Evolutionary conservation across 495 filamentous ascomycete species (phyloP), one percentile per base, ranked within the genome.

Genomic region (Aspergillus funiculosus): DNA sequence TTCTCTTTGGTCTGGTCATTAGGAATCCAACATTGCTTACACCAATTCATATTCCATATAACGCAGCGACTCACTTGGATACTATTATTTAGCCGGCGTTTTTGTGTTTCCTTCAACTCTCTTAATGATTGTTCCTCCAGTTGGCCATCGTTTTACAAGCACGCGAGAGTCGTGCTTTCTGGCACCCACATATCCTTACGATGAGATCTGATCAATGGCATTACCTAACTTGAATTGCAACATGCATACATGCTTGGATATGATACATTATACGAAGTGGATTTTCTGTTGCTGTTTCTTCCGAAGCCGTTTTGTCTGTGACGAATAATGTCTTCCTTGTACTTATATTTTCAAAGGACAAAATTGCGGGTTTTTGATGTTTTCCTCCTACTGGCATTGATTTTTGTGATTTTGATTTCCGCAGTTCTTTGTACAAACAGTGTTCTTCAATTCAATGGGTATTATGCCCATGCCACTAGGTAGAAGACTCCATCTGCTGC

Each of bases 71-170:
- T 45, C 53, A 49, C 40, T 46, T 51, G 46, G 51, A 48, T 52
- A 48, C 45, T 52, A 43, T 51, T 50, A 41, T 55, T 59, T 52
- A 53, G 48, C 53, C 59, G 62, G 64, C 59, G 60, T 66, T 66
- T 49, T 46, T 28, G 42, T 56, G 46, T 22, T 6, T 26, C 0
- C 35, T 15, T 39, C 25, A 37, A 26, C 31, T 2, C 30, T 22
- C 29, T 19, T 41, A 29, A 39, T 43, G 38, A 42, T 22, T 31
- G 4, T 21, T n/a, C n/a, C n/a, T n/a, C n/a, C n/a, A n/a, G n/a
- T n/a, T n/a, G n/a, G n/a, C n/a, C n/a, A n/a, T n/a, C n/a, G n/a
- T n/a, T n/a, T n/a, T n/a, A n/a, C n/a, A n/a, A n/a, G n/a, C n/a
- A n/a, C n/a, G n/a, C n/a, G n/a, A n/a, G n/a, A n/a, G n/a, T n/a